These are phyloP conservation scores for Thielaviopsis euricoi DNA, from an alignment of 2,329 filamentous ascomycete species.

Conservation along the genomic window DNA sequence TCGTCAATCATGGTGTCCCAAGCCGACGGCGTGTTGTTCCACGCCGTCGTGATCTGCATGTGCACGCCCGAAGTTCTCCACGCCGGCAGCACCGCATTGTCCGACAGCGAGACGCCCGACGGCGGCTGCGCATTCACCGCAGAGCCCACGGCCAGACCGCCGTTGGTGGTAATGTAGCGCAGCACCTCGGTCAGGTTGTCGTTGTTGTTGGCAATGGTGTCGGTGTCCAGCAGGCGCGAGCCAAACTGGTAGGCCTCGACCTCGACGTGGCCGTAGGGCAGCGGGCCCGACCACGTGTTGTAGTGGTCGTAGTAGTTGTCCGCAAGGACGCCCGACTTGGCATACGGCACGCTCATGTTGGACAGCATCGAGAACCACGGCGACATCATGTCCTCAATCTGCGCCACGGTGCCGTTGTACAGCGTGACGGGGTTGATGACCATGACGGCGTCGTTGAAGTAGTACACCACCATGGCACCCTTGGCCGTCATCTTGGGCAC, in stretches of 20 bases:
- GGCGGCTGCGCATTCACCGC: conserved; percentile 19
- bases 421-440: conserved; percentile 29
- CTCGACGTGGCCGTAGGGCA: conserved; percentile 20
- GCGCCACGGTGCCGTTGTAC: conserved; percentile 25
- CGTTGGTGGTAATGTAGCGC: conserved; percentile 18
- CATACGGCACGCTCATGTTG: conserved; percentile 18
- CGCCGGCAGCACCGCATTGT: conserved; percentile 15
- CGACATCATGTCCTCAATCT: conserved; percentile 28
- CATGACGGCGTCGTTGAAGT: conserved; percentile 30
- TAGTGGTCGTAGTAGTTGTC: conserved; percentile 32
- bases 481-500: conserved; percentile 31
- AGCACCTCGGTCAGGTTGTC: conserved; percentile 18
- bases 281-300: conserved; percentile 16
- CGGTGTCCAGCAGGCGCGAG: conserved; percentile 26
- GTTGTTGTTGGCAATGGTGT: conserved; percentile 19
- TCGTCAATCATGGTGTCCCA: conserved; percentile 7
- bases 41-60: conserved; percentile 2
- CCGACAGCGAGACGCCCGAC: conserved; percentile 14
- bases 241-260: conserved; percentile 17
- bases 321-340: conserved; percentile 24
- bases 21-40: conserved; percentile 4
- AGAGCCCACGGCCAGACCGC: conserved; percentile 21
- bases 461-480: conserved; percentile 32
- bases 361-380: conserved; percentile 27
- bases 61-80: conserved; percentile 13